phyloP scores from a whole-genome alignment of 805 yeast species.

The Lipomyces sp. region DNA sequence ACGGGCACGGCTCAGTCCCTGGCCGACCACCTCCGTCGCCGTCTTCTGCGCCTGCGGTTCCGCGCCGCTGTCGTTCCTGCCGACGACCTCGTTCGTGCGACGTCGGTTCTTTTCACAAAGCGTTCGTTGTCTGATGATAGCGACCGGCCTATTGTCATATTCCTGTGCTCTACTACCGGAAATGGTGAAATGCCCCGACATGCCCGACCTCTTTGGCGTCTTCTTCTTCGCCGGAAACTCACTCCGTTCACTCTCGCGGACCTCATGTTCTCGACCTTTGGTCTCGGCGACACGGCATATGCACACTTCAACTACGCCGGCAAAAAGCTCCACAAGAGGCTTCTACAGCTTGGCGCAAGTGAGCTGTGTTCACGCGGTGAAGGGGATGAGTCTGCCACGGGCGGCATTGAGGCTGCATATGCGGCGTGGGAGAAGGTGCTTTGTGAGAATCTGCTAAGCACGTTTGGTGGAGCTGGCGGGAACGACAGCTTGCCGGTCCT shows the following conservation, averaged over 20 bases:
- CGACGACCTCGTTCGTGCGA: constrained; percentile 53
- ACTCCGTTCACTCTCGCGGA: constrained; percentile 60
- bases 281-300: constrained; percentile 91
- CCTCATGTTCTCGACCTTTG: constrained; percentile 68
- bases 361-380: constrained; percentile 76
- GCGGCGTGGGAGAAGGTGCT: constrained; percentile 56
- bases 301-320: constrained; percentile 87
- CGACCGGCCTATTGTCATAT: constrained; percentile 42
- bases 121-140: constrained; percentile 37
- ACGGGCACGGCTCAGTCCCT: constrained; percentile 89
- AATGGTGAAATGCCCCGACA: constrained; percentile 91
- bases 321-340: constrained; percentile 71
- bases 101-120: background rate
- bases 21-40: constrained; percentile 60
- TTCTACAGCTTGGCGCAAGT: constrained; percentile 75
- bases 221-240: constrained; percentile 63
- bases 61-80: constrained; percentile 50
- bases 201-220: constrained; percentile 68
- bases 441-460: constrained; percentile 34
- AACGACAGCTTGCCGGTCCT: no score
- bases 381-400: constrained; percentile 79
- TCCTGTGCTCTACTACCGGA: constrained; percentile 86
- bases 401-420: constrained; percentile 68
- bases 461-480: no score
- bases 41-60: constrained; percentile 54